phyloP scores from a whole-genome alignment of 1,284 basidiomycete genomes.

The Thelephora terrestris region DNA sequence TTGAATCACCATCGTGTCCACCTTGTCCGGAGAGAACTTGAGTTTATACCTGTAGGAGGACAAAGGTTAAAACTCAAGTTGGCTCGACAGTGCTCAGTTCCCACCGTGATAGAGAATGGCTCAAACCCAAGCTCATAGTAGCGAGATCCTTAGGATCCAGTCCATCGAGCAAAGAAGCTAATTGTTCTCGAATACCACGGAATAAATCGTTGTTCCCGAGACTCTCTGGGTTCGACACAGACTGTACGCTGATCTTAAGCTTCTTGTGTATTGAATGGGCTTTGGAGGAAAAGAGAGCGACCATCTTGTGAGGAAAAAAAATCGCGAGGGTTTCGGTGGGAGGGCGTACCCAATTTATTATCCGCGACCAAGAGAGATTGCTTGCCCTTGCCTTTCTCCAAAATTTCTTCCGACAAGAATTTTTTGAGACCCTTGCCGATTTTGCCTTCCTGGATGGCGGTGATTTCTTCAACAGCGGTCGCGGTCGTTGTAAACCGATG shows the following conservation, averaged over 20 bases:
- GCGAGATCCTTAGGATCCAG: constrained; percentile 92
- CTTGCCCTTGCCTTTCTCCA: constrained; percentile 82
- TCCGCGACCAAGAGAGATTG: constrained; percentile 87
- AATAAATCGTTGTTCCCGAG: constrained; percentile 68
- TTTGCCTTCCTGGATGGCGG: constrained; percentile 87
- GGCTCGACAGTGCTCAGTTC: constrained; percentile 2
- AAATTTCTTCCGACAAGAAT: constrained; percentile 84
- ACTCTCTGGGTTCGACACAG: constrained; percentile 14
- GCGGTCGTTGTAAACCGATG: constrained; percentile 97
- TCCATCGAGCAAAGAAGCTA: constrained; percentile 80
- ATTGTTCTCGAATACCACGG: constrained; percentile 90
- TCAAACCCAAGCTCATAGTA: constrained; percentile 96
- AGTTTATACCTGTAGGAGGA: constrained; percentile 81
- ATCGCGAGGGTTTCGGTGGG: neutral
- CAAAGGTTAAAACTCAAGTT: neutral
- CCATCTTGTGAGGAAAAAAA: constrained; percentile 1
- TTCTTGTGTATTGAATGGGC: constrained; percentile 88
- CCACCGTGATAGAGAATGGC: constrained; percentile 89
- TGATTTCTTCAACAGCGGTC: constrained; percentile 97
- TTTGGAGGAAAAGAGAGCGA: constrained; percentile 19
- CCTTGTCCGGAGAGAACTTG: constrained; percentile 99
- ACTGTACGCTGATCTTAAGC: constrained; percentile 76
- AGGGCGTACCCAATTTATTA: constrained; percentile 73
- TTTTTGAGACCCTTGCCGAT: constrained; percentile 89
- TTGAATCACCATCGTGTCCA: constrained; percentile 99